Base-by-base conservation (phyloP, 768 basidiomycete species). In the Tubosaeta sp. region DNA sequence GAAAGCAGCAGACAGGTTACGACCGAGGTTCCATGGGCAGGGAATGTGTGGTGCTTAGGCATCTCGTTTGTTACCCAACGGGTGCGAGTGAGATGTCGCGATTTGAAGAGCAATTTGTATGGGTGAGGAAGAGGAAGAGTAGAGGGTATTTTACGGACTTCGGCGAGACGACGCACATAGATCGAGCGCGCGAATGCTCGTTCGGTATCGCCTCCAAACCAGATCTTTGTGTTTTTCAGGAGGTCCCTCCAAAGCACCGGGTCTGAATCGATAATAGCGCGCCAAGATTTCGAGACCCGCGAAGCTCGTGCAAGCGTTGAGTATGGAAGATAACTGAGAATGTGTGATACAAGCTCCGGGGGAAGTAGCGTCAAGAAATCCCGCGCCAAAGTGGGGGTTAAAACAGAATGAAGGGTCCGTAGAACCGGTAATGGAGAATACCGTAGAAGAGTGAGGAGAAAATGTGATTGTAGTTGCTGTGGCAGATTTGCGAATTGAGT, bases 1-100 rank as follows among this genome's bases (percentile, higher is more conserved):
- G 95, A 97, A 74, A 99, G 91, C 61, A 97, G 82, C 43, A 97
- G 83, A 68, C 94, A 97, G 38, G 95, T 99, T 66, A 99, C 93
- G 55, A 97, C 95, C 22, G 87, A 85, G 42, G 82, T 82, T 1
- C 92, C 91, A 60, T 94, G 90, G 11, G 94, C 94, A 1, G 86
- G 79, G 74, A 98, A 95, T 5, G 86, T 85, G 46, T 85, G 74
- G 52, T 89, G 86, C 58, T 82, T 87, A 13, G 86, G 90, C 52
- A 83, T 77, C 25, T 80, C 74, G 64, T 84, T 84, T 46, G 78
- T 77, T 14, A 89, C 79, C 92, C 94, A 95, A 38, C 85, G 84
- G 22, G 82, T 83, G 10, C 84, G 81, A 14, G 88, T 87, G 37
- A 90, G 79, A 62, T 86, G 83, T 31, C 95, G 84, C 1, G 92